Percentiles rank a stretch among this genome's conserved stretches.
Conservation (phyloP, 192 early-diverging fungal species). For the Rhizoclosmatium sp. region DNA sequence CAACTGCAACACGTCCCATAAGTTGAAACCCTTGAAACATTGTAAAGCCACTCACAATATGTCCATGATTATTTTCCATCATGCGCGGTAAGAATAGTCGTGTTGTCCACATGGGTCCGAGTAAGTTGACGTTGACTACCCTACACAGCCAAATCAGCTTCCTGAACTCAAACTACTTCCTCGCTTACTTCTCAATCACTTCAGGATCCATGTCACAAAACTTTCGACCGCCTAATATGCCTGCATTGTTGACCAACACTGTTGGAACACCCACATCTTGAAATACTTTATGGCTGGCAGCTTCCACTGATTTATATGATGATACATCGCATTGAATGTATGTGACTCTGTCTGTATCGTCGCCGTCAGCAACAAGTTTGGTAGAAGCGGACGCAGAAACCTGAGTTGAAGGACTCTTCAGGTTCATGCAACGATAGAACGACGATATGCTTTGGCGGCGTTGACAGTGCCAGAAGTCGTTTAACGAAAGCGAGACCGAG, state of each 20-base stretch:
- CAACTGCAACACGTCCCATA: conserved; percentile 4
- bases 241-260: conserved; percentile 85
- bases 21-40: conserved; percentile 49
- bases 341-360: conserved; percentile 32
- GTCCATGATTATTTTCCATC: conserved; percentile 75
- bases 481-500: conserved; percentile 61
- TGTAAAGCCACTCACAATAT: conserved; percentile 69
- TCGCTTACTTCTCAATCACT: conserved; percentile 62
- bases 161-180: neutral
- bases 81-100: conserved; percentile 81
- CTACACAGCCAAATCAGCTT: conserved; percentile 35
- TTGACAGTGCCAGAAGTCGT: conserved; percentile 43
- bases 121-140: conserved; percentile 73
- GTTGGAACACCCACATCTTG: conserved; percentile 71
- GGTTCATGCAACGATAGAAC: conserved; percentile 57
- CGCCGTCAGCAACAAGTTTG: neutral
- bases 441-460: conserved; percentile 53
- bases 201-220: conserved; percentile 68
- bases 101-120: conserved; percentile 77
- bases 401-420: neutral
- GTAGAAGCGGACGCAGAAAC: conserved; percentile 46
- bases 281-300: conserved; percentile 28
- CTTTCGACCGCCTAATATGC: conserved; percentile 69
- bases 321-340: conserved; percentile 71
- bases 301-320: conserved; percentile 50